Evolutionary conservation across 495 filamentous ascomycete genomes (phyloP).

Genomic region (Acidomyces sp.): DNA sequence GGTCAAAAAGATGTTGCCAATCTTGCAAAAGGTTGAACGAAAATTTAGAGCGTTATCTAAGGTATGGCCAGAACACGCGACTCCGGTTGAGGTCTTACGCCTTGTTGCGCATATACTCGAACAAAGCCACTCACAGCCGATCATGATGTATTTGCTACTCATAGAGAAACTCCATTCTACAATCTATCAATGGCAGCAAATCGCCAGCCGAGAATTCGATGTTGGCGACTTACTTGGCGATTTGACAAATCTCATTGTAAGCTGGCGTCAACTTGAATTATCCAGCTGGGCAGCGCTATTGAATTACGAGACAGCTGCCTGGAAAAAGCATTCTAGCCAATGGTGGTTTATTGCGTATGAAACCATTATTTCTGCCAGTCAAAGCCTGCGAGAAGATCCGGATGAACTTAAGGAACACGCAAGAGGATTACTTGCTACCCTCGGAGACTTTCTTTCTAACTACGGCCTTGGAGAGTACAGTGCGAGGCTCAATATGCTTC

Average conservation of each 20-base stretch:
- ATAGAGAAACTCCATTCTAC: slow-evolving; percentile 70
- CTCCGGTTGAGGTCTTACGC: slow-evolving; percentile 59
- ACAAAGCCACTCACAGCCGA: slow-evolving; percentile 67
- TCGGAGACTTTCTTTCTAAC: slow-evolving; percentile 61
- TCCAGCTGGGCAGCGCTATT: slow-evolving; percentile 85
- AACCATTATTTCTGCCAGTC: slow-evolving; percentile 53
- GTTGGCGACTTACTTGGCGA: slow-evolving; percentile 54
- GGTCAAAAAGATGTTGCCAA: slow-evolving; percentile 50
- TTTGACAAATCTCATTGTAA: slow-evolving; percentile 61
- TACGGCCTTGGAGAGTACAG: slow-evolving; percentile 70
- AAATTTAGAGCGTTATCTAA: slow-evolving; percentile 59
- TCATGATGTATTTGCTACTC: slow-evolving; percentile 70
- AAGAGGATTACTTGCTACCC: slow-evolving; percentile 50
- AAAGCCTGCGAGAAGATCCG: slow-evolving; percentile 33
- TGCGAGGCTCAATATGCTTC: slow-evolving; percentile 56
- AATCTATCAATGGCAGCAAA: slow-evolving; percentile 85
- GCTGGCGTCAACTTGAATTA: slow-evolving; percentile 81
- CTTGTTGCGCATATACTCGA: slow-evolving; percentile 60
- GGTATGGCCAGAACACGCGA: slow-evolving; percentile 60
- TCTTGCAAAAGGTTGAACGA: slow-evolving; percentile 51
- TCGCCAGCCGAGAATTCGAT: slow-evolving; percentile 68
- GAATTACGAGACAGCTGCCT: slow-evolving; percentile 66
- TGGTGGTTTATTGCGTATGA: slow-evolving; percentile 99
- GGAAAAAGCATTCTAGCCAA: slow-evolving; percentile 57
- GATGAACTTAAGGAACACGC: slow-evolving; percentile 49